phyloP scores from a whole-genome alignment of 805 yeast genomes.

The Kodamaea neixiangensis region DNA sequence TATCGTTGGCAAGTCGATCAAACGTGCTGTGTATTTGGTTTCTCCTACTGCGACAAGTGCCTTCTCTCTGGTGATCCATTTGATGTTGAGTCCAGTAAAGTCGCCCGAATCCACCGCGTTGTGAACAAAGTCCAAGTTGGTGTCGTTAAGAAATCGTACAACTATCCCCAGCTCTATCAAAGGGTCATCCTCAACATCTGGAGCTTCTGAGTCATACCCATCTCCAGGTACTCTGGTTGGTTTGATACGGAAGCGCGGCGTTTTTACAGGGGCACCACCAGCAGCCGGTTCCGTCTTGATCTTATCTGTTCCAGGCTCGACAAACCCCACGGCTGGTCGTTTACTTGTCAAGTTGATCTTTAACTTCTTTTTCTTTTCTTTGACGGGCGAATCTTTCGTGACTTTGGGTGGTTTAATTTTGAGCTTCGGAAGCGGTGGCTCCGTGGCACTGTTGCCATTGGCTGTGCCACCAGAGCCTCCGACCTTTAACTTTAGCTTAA shows the following conservation, averaged over 20 bases:
- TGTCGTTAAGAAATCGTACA: conserved; percentile 69
- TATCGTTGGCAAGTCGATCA: conserved; percentile 87
- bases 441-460: conserved; percentile 1
- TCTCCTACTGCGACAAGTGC: conserved; percentile 76
- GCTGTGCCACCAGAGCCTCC: background rate
- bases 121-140: conserved; percentile 69
- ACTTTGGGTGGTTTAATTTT: conserved; percentile 23
- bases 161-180: conserved; percentile 83
- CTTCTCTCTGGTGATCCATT: conserved; percentile 79
- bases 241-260: conserved; percentile 52
- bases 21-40: conserved; percentile 73
- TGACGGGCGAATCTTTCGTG: conserved; percentile 9
- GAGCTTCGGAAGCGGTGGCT: conserved; percentile 16
- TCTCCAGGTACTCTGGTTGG: conserved; percentile 82
- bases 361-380: conserved; percentile 24
- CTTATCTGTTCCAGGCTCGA: background rate
- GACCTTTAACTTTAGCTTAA: conserved; percentile 19
- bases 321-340: conserved; percentile 6
- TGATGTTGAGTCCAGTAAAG: conserved; percentile 66
- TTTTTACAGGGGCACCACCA: conserved; percentile 6
- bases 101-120: conserved; percentile 79
- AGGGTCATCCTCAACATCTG: conserved; percentile 95
- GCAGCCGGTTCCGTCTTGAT: background rate
- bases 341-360: conserved; percentile 22
- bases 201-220: conserved; percentile 96